A percentile compares a stretch with the other conserved stretches of the same genome.
Evolutionary conservation across 768 basidiomycete species (phyloP).

Genomic region (Lepiota subincarnata): DNA sequence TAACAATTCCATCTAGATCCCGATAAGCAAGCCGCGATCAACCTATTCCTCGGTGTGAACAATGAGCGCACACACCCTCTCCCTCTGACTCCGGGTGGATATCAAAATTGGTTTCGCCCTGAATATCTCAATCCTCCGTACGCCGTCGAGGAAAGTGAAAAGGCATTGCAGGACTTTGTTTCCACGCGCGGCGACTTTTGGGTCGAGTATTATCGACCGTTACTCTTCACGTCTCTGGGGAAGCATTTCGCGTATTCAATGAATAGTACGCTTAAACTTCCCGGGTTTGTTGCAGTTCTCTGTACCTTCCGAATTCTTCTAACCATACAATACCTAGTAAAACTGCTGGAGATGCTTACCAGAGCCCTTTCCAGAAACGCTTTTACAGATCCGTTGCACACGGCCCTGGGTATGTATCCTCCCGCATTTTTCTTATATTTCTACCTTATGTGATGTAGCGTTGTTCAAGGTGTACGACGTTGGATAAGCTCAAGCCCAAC

Average conservation of each 20-base stretch:
- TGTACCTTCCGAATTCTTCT: not conserved
- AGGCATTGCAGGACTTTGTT: constrained; percentile 58
- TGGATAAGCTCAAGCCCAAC: constrained; percentile 65
- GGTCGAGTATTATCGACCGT: constrained; percentile 85
- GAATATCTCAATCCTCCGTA: constrained; percentile 68
- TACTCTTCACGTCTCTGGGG: constrained; percentile 77
- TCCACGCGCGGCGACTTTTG: constrained; percentile 69
- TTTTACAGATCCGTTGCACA: constrained; percentile 27
- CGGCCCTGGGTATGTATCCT: constrained; percentile 3
- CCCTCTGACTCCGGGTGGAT: constrained; percentile 60
- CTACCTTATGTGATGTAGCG: constrained; percentile 31
- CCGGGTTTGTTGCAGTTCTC: constrained; percentile 51
- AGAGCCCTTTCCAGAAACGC: constrained; percentile 74
- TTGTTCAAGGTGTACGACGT: constrained; percentile 74
- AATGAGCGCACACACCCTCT: constrained; percentile 47
- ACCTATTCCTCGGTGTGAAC: constrained; percentile 88
- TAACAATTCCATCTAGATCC: constrained; percentile 53
- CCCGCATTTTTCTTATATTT: not conserved
- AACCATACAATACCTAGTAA: constrained; percentile 43
- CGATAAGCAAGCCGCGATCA: constrained; percentile 96
- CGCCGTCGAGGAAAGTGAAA: constrained; percentile 57
- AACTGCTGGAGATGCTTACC: constrained; percentile 58
- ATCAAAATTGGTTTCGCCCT: constrained; percentile 83
- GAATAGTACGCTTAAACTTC: constrained; percentile 82
- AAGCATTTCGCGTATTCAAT: constrained; percentile 93